phyloP scores from a whole-genome alignment of 345 rosid species.

The Linum trigynum region DNA sequence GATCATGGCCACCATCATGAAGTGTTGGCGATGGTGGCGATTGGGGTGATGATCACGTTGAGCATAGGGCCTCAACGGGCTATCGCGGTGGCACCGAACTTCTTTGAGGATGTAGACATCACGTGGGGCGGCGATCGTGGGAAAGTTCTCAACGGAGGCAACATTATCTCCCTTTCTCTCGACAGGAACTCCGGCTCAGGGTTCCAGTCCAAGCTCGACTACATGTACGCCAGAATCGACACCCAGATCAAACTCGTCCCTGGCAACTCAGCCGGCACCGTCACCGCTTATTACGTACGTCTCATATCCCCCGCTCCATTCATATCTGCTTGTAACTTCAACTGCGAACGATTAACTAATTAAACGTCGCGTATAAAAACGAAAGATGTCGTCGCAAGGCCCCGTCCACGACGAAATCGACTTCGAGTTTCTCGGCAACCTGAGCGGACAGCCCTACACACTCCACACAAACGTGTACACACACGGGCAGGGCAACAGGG shows the following conservation, averaged over 20 bases:
- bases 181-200: constrained; percentile 1
- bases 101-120: neutral
- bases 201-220: constrained; percentile 1
- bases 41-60: neutral
- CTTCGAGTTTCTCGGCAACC: neutral
- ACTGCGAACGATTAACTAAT: too few species aligned
- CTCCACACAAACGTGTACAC: constrained; percentile 3
- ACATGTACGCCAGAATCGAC: neutral
- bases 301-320: neutral
- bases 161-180: neutral
- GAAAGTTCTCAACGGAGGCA: neutral
- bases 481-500: neutral
- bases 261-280: neutral
- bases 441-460: constrained; percentile 1
- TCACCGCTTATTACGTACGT: neutral
- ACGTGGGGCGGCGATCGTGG: neutral
- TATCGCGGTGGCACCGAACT: neutral
- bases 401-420: constrained; percentile 2
- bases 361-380: neutral
- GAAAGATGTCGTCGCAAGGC: neutral
- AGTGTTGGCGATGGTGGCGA: neutral
- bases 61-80: neutral
- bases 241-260: constrained; percentile 1
- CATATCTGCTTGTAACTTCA: neutral
- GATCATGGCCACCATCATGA: neutral